Conservation (phyloP, 1,284 basidiomycete genomes). For the Leccinum cinnamomeum region DNA sequence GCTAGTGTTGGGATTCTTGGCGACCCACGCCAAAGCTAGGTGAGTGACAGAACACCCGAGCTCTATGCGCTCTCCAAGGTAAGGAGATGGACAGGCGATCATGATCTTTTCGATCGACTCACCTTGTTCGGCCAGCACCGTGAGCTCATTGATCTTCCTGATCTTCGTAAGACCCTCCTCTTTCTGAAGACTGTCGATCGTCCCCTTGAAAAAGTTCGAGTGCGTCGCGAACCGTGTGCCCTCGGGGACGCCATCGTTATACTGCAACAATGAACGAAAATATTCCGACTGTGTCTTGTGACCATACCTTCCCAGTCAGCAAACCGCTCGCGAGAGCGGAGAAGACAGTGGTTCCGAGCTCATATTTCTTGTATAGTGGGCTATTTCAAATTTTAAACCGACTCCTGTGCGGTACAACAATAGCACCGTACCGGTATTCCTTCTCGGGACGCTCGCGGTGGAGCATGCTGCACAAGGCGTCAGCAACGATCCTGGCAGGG, state of each 20-base stretch:
- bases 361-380: slow-evolving; percentile 38
- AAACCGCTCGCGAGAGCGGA: slow-evolving; percentile 55
- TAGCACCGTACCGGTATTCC: slow-evolving; percentile 41
- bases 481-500: neutral
- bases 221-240: slow-evolving; percentile 57
- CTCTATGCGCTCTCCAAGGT: slow-evolving; percentile 25
- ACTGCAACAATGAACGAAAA: slow-evolving; percentile 24
- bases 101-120: neutral
- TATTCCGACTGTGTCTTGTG: neutral
- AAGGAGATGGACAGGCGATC: neutral
- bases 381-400: slow-evolving; percentile 20
- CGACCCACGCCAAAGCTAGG: slow-evolving; percentile 77
- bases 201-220: slow-evolving; percentile 43
- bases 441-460: slow-evolving; percentile 54
- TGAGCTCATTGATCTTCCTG: slow-evolving; percentile 50
- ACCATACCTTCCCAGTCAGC: slow-evolving; percentile 46
- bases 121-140: slow-evolving; percentile 45
- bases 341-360: slow-evolving; percentile 50
- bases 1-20: slow-evolving; percentile 62
- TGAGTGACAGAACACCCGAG: slow-evolving; percentile 57
- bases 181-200: slow-evolving; percentile 36
- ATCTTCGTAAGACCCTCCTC: slow-evolving; percentile 50
- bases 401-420: neutral
- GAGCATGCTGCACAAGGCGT: slow-evolving; percentile 34
- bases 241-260: slow-evolving; percentile 42